Conservation (phyloP, 2,329 filamentous ascomycete species). For the Dothideomycetes sp. region DNA sequence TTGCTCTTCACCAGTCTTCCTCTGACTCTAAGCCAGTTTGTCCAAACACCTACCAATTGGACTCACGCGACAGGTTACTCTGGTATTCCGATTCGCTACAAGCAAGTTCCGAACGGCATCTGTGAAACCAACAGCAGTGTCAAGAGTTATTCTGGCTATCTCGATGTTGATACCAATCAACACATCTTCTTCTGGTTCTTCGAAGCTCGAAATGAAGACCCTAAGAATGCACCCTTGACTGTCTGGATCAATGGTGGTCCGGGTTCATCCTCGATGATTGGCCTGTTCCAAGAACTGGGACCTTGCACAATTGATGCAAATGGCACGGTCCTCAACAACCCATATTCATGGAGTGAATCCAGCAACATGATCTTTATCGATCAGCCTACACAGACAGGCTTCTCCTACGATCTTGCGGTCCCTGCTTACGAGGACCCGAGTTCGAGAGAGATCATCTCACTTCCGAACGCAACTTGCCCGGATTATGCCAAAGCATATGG, state of each 20-base stretch:
- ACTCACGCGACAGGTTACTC: conserved; percentile 35
- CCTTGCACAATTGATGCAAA: conserved; percentile 44
- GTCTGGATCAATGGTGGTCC: conserved; percentile 56
- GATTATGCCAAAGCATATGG: conserved; percentile 36
- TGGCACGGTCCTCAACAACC: conserved; percentile 46
- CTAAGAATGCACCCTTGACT: conserved; percentile 45
- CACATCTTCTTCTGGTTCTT: conserved; percentile 53
- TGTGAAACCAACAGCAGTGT: conserved; percentile 49
- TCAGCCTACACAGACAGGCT: conserved; percentile 52
- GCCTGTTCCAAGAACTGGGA: conserved; percentile 43
- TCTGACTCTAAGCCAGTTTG: conserved; percentile 33
- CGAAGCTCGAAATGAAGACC: conserved; percentile 43
- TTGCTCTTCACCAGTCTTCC: conserved; percentile 5
- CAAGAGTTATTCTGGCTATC: conserved; percentile 48
- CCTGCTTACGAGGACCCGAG: conserved; percentile 31
- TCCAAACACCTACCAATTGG: conserved; percentile 36
- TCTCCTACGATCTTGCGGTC: conserved; percentile 44
- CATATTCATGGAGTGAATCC: conserved; percentile 54
- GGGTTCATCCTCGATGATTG: conserved; percentile 50
- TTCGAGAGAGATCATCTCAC: conserved; percentile 30
- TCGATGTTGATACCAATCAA: conserved; percentile 42
- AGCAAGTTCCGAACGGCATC: conserved; percentile 46
- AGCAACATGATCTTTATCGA: conserved; percentile 64
- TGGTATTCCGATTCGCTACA: conserved; percentile 48
- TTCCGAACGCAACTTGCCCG: conserved; percentile 41